Conservation (phyloP, 805 yeast species). For the Suhomyces prunicola region DNA sequence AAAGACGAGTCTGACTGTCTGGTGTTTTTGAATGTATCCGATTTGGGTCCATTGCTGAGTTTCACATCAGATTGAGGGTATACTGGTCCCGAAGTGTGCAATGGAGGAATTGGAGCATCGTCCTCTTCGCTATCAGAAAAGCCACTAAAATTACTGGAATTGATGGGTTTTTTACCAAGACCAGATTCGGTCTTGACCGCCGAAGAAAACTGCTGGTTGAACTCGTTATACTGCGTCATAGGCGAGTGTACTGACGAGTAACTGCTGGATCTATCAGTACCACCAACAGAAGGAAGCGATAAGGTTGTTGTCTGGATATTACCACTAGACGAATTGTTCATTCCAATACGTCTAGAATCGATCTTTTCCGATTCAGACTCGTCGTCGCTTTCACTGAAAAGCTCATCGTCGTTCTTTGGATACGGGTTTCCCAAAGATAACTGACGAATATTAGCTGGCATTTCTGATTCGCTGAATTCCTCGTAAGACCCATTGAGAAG, state of each 20-base stretch:
- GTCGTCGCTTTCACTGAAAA: slow-evolving; percentile 33
- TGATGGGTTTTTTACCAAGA: background rate
- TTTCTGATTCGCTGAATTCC: slow-evolving; percentile 30
- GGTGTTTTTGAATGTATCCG: slow-evolving; percentile 12
- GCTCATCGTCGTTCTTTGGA: slow-evolving; percentile 36
- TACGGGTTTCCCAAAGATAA: slow-evolving; percentile 27
- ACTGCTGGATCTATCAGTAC: slow-evolving; percentile 28
- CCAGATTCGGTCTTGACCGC: slow-evolving; percentile 12
- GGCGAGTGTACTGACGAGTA: slow-evolving; percentile 42
- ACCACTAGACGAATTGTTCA: slow-evolving; percentile 3
- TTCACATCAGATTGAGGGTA: background rate
- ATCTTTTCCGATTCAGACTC: slow-evolving; percentile 18
- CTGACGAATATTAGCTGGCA: slow-evolving; percentile 31
- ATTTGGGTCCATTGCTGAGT: slow-evolving; percentile 16
- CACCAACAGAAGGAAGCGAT: slow-evolving; percentile 20
- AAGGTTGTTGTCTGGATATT: slow-evolving; percentile 12
- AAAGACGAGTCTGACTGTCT: slow-evolving; percentile 16
- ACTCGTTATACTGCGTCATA: slow-evolving; percentile 41
- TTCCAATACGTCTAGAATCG: slow-evolving; percentile 21
- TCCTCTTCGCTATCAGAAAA: slow-evolving; percentile 16
- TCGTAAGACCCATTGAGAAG: slow-evolving; percentile 37
- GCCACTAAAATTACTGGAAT: slow-evolving; percentile 7
- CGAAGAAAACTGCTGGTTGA: slow-evolving; percentile 35
- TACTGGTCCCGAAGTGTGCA: slow-evolving; percentile 5
- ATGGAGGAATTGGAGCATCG: slow-evolving; percentile 22